Base-by-base conservation (phyloP, 495 filamentous ascomycete genomes). In the Lasiosphaeria miniovina region DNA sequence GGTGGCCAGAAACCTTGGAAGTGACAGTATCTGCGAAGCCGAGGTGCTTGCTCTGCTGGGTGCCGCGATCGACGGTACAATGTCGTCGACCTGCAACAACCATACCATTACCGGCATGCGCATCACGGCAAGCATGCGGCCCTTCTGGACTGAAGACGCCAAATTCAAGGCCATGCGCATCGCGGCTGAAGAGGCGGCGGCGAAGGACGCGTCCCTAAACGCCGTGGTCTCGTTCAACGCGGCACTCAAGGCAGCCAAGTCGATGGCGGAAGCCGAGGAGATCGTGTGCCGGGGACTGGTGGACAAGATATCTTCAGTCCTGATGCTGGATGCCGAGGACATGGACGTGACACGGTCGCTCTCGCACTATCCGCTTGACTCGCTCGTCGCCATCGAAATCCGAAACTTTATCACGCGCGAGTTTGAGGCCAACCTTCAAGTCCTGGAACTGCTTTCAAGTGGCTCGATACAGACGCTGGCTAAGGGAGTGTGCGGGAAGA, bases 81-180 rank as follows among this genome's bases (percentile, higher is more conserved):
- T 75, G 51, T 61, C 65, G 1, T 60, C 56, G 1, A 66, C 71
- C 1, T 79, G 77, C 69, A 78, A 76, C 63, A 75, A 67, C 64
- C 78, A 82, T 69, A 71, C 70, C 35, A 80, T 83, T 64, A 83
- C 80, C 0, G 80, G 80, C 43, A 77, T 82, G 76, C 69, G 74
- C 58, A 78, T 83, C 56, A 76, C 77, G 14, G 68, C 73, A 1
- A 59, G 66, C 14, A 68, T 74, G 71, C 67, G 75, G 8, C 77
- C 79, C 3, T 80, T 81, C 71, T 83, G 80, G 80, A 74, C 70
- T 1, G 59, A 68, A 33, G 80, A 82, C 59, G 77, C 78, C 53
- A 83, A 82, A 68, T 81, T 80, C 74, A 77, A 76, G 62, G 66
- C 76, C 38, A 71, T 82, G 57, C 72, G 77, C 9, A 65, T 77